Base-by-base conservation (phyloP, 176 grass and related monocot genomes). In the Poa pratensis region DNA sequence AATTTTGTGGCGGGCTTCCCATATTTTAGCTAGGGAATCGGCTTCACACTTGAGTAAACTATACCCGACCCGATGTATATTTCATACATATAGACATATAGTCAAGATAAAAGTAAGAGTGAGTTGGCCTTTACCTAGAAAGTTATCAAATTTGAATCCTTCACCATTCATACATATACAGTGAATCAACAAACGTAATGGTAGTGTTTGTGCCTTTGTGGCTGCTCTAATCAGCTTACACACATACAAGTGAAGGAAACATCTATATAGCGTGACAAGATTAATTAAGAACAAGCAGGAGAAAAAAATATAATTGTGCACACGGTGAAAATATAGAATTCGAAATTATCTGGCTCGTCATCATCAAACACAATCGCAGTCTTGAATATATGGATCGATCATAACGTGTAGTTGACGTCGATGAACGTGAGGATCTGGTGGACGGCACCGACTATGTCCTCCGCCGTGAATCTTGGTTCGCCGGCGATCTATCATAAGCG, bases 381-480 rank as follows among this genome's bases (percentile, higher is more conserved):
- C 19, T 65, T 78, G 55, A 48, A 43, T 24, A 32, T 9, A 15
- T 26, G 49, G 55, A 66, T 2, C 27, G 55, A 63, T 91, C 85
- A 88, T 68, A 87, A 68, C 6, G 81, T 19, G 85, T 87, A 91
- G 76, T 82, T 94, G 42, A 94, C 87, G 67, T 99, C 96, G 57
- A 99, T 94, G 90, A 94, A 99, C 81, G 76, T 90, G 53, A 99
- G 86, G 76, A 99, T 99, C 86, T 96, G 91, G 60, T 94, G 96
- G 69, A 99, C 91, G 9, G 96, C 94, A 69, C 84, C 91, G 46
- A 90, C 96, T 26, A 96, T 94, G 86, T 99, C 96, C 73, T 96
- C 94, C 8, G 94, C 93, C 19, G 90, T 89, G 88, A 86, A 99
- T 72, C 88, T 96, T 32, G 84, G 86, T 35, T 96, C 94, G n/a